Base-by-base conservation (phyloP, 352 stramenopile genomes). In the Phytophthora quininea region DNA sequence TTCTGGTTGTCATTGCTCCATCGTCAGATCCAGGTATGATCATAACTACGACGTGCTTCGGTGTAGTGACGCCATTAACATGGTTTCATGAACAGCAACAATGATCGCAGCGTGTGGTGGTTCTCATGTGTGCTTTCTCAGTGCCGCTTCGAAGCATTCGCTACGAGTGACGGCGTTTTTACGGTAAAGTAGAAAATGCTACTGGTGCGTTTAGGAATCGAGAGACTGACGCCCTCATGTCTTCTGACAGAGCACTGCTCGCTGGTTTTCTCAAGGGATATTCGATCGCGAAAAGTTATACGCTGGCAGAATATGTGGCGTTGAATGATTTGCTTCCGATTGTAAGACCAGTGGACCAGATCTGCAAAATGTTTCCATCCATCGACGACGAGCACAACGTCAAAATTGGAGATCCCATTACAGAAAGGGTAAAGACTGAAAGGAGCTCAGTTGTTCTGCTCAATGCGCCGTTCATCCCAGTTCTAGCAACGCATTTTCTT, bases 51-150 rank as follows among this genome's bases (percentile, higher is more conserved):
- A 11, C 1, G 43, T 38, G 52, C 45, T 58, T 48, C 5, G 4
- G 32, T 27, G 11, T 3, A 49, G 11, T 27, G 43, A 29, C 19
- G 14, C 15, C 58, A 43, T 54, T 42, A 42, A 35, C 19, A 4
- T 32, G 12, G 40, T 56, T 8, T 43, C 8, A 59, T 43, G 15
- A 30, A n/a, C 52, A 91, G 84, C 77, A 32, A 73, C 74, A 63
- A 69, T 88, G 53, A 63, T 92, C 65, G 72, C 80, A 6, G 71
- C 70, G 6, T 79, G 75, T 38, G 84, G 80, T 11, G 64, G 74
- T 19, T 50, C 71, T 30, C 80, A 83, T 27, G 76, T 92, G 12
- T 82, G 87, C 49, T 92, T 78, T 52, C 51, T 91, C 49, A 89
- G 75, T 46, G 82, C 84, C 7, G 70, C 62, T 1, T 73, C 47